Conservation (phyloP, 345 rosid genomes). For the Balakata baccata region DNA sequence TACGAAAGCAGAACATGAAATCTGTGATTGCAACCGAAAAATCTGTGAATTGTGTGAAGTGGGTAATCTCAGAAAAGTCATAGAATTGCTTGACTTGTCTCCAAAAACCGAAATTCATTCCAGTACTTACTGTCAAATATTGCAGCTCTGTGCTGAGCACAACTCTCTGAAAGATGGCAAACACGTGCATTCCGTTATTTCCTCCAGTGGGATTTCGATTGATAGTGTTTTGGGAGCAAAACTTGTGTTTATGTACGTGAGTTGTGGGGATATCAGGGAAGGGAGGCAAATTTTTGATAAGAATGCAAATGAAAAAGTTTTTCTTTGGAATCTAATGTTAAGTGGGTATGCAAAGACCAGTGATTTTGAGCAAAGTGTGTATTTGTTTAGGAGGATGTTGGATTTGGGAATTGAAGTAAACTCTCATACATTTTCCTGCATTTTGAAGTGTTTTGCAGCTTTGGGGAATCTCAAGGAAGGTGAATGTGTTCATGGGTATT, state of each 20-base stretch:
- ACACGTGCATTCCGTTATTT: conserved; percentile 48
- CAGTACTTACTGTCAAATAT: conserved; percentile 43
- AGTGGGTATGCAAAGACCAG: conserved; percentile 52
- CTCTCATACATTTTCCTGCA: conserved; percentile 48
- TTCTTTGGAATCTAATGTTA: conserved; percentile 64
- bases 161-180: conserved; percentile 43
- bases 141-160: conserved; percentile 63
- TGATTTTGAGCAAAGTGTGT: conserved; percentile 42
- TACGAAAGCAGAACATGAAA: conserved; percentile 7
- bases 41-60: conserved; percentile 38
- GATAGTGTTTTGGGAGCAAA: conserved; percentile 56
- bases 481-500: conserved; percentile 53
- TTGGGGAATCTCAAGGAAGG: conserved; percentile 41
- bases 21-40: conserved; percentile 31
- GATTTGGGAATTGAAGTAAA: conserved; percentile 41
- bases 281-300: conserved; percentile 50
- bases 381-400: conserved; percentile 49
- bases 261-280: conserved; percentile 53
- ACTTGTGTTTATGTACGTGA: conserved; percentile 64
- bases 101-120: conserved; percentile 34
- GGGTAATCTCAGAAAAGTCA: conserved; percentile 42
- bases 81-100: conserved; percentile 41
- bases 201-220: conserved; percentile 31
- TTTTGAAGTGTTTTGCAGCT: conserved; percentile 56
- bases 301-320: conserved; percentile 45